Evolutionary conservation across 1,139 yeast species (phyloP), one percentile per base, ranked within the genome.

Genomic region (Yamadazyma dendronema): DNA sequence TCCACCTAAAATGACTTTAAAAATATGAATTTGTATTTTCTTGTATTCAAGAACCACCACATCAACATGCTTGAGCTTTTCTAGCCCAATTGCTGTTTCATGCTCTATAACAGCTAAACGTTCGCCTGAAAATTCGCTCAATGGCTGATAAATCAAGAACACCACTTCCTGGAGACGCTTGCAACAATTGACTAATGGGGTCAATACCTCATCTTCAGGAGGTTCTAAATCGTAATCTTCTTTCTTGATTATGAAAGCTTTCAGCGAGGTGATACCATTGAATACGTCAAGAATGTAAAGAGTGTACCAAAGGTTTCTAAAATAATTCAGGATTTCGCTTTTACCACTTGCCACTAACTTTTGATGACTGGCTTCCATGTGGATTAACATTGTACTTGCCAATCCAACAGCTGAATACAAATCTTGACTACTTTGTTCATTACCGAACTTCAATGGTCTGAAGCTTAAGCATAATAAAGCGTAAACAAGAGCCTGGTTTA

Each of bases 361-460:
- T 9, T 38, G 35, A 33, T 48, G 47, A 11, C 38, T 35, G 8
- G 25, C 12, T n/a, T 57, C 57, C 59, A 61, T 56, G 40, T 67
- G 72, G 16, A 67, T 59, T 1, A 63, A 65, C 31, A 64, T 37
- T 9, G 66, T 50, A 16, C 54, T 54, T 1, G 61, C 63, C 27
- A 59, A 42, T 36, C 61, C 60, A 17, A 65, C 51, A 2, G 69
- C 63, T 26, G 52, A 53, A 12, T 60, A 53, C 25, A 65, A 42
- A 43, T 67, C 73, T 36, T 63, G 67, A 12, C 67, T 54, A 35
- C 65, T 56, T 33, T 61, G 63, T 41, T 67, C 73, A 41, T 54
- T 59, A 3, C 73, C 71, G 24, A 56, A 49, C 39, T 55, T 52
- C 39, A 59, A 58, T 36, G 56, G 59, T 24, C 55, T 57, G 41